Evolutionary conservation across 2,329 filamentous ascomycete species (phyloP).

Genomic region (Sclerotinia borealis): DNA sequence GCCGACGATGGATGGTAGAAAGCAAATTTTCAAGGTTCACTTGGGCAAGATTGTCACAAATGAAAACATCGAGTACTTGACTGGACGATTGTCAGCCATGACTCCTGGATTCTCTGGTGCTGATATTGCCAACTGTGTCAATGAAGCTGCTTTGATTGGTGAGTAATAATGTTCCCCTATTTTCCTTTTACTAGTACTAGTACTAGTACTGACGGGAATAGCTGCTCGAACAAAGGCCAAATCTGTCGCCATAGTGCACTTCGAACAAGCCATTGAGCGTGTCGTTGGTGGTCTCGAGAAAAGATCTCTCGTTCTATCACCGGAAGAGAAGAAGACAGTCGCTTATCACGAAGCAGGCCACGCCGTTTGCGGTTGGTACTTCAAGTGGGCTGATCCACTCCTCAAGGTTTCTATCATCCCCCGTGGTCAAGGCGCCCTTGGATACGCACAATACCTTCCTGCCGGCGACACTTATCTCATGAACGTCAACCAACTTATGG

Average conservation of each 20-base stretch:
- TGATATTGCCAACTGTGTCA: constrained; percentile 97
- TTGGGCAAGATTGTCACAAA: constrained; percentile 89
- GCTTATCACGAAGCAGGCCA: constrained; percentile 98
- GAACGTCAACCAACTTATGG: constrained; percentile 94
- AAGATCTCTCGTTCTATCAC: constrained; percentile 89
- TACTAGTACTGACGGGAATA: constrained; percentile 40
- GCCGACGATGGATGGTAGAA: constrained; percentile 92
- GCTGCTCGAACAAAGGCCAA: constrained; percentile 78
- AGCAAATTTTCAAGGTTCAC: constrained; percentile 94
- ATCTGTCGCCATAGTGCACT: constrained; percentile 80
- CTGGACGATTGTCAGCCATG: constrained; percentile 81
- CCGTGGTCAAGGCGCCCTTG: constrained; percentile 84
- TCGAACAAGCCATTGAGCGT: constrained; percentile 95
- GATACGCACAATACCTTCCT: constrained; percentile 96
- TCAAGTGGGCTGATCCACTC: constrained; percentile 91
- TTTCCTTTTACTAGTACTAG: no score
- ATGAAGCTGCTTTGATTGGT: constrained; percentile 96
- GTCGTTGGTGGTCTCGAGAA: constrained; percentile 95
- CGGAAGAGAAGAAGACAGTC: constrained; percentile 90
- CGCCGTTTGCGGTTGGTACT: constrained; percentile 97
- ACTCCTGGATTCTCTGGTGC: constrained; percentile 96
- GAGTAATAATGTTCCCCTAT: constrained; percentile 37
- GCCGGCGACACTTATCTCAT: constrained; percentile 88
- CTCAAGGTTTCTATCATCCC: constrained; percentile 99
- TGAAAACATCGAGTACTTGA: constrained; percentile 81